These are phyloP conservation scores for Pleurotus platypus DNA, from an alignment of 768 basidiomycete genomes.

Conservation along the genomic window DNA sequence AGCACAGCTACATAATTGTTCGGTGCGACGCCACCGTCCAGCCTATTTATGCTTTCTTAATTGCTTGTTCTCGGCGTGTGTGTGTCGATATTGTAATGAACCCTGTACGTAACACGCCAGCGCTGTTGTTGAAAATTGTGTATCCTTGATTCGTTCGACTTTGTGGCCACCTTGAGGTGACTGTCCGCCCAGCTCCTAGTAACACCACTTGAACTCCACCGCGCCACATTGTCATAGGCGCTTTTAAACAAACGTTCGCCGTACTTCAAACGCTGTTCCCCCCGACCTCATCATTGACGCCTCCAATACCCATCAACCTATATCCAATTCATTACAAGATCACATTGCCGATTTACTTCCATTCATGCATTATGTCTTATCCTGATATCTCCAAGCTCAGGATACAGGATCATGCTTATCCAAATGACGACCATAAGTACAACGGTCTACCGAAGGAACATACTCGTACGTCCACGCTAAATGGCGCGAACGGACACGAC, in stretches of 20 bases:
- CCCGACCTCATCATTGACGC: neutral
- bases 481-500: constrained; percentile 5
- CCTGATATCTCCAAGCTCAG: constrained; percentile 46
- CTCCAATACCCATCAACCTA: too few species aligned
- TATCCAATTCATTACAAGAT: neutral
- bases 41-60: too few species aligned
- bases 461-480: too few species aligned
- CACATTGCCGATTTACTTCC: neutral
- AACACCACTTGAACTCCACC: neutral
- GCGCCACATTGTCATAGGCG: neutral
- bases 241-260: neutral
- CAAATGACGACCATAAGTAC: neutral
- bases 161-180: too few species aligned
- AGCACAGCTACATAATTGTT: constrained; percentile 19
- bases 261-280: neutral
- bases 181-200: too few species aligned
- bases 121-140: too few species aligned
- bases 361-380: constrained; percentile 35
- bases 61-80: too few species aligned
- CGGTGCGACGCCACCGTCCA: too few species aligned
- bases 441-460: neutral
- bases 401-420: constrained; percentile 29
- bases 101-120: too few species aligned
- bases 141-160: too few species aligned
- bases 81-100: too few species aligned